phyloP scores from a whole-genome alignment of 2,329 filamentous ascomycete species.

The Parastagonospora nodorum region DNA sequence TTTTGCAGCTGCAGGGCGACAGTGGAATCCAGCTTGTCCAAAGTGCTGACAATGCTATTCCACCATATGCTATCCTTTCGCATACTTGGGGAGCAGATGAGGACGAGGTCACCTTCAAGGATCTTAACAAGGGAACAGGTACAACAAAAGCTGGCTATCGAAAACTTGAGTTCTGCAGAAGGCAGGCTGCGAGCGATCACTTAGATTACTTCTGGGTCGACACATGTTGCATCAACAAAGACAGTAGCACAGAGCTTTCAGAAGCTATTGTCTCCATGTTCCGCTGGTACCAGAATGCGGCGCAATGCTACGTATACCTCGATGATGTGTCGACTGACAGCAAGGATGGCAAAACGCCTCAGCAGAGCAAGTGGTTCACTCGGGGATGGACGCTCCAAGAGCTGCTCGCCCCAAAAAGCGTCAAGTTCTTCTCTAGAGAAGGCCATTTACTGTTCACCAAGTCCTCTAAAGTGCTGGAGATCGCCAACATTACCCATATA shows the following conservation, averaged over 20 bases:
- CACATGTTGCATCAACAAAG: slow-evolving; percentile 5
- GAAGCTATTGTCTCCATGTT: slow-evolving; percentile 2
- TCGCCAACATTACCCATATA: slow-evolving; percentile 12
- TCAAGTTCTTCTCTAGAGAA: slow-evolving; percentile 20
- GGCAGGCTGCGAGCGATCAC: slow-evolving; percentile 3
- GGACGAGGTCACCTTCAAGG: slow-evolving; percentile 2
- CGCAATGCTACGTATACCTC: slow-evolving; percentile 7
- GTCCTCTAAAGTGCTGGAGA: slow-evolving; percentile 1
- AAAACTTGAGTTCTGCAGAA: slow-evolving; percentile 4
- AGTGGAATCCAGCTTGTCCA: slow-evolving; percentile 3
- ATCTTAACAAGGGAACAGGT: slow-evolving; percentile 1
- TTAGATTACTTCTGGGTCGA: slow-evolving; percentile 8
- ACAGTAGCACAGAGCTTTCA: slow-evolving; percentile 2
- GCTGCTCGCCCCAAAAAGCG: slow-evolving; percentile 18
- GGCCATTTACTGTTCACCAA: slow-evolving; percentile 10
- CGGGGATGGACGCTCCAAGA: slow-evolving; percentile 11
- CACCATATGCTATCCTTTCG: slow-evolving; percentile 3
- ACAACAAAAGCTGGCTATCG: slow-evolving; percentile 2
- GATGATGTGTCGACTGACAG: slow-evolving; percentile 4
- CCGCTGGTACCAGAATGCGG: slow-evolving; percentile 2
- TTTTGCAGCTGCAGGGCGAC: slow-evolving; percentile 2
- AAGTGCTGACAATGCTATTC: slow-evolving; percentile 1
- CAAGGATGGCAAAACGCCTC: neutral
- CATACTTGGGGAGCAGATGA: slow-evolving; percentile 3
- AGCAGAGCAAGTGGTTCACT: slow-evolving; percentile 13